Evolutionary conservation across 257 asterid genomes (phyloP).

Genomic region (Solanum raphanifolium): DNA sequence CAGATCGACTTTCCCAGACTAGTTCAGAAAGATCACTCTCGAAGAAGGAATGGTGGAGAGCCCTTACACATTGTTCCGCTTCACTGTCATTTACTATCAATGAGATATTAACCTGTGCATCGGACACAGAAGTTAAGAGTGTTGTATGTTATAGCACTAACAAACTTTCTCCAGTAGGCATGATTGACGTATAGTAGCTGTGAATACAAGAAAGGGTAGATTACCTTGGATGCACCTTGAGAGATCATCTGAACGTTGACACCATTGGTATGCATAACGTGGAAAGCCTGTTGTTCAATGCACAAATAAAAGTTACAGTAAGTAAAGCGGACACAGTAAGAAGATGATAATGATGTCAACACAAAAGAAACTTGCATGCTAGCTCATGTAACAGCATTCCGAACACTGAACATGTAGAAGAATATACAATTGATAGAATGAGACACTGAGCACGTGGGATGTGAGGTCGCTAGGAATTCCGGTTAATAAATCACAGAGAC

Average conservation of each 20-base stretch:
- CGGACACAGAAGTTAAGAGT: not conserved
- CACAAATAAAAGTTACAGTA: not conserved
- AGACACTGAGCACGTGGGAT: not conserved
- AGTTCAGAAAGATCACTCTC: slow-evolving; percentile 42
- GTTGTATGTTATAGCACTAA: not conserved
- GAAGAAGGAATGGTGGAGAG: slow-evolving; percentile 66
- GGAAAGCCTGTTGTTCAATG: slow-evolving; percentile 49
- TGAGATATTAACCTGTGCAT: slow-evolving; percentile 54
- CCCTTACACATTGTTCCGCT: slow-evolving; percentile 70
- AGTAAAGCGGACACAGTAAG: not conserved
- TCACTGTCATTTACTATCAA: slow-evolving; percentile 73
- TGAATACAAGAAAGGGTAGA: not conserved
- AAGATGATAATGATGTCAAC: not conserved
- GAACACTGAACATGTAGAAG: not conserved
- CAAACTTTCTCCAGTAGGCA: not conserved
- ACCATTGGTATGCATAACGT: slow-evolving; percentile 50
- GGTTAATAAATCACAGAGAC: not conserved
- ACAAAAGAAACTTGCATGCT: not conserved
- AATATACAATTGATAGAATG: not conserved
- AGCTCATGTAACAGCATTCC: not conserved
- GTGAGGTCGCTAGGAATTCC: not conserved
- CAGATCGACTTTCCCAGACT: slow-evolving; percentile 22
- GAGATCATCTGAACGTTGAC: slow-evolving; percentile 89
- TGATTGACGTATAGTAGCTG: not conserved
- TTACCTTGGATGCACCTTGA: slow-evolving; percentile 73